phyloP scores from a whole-genome alignment of 345 rosid genomes.

The Diplotaxis tenuifolia region DNA sequence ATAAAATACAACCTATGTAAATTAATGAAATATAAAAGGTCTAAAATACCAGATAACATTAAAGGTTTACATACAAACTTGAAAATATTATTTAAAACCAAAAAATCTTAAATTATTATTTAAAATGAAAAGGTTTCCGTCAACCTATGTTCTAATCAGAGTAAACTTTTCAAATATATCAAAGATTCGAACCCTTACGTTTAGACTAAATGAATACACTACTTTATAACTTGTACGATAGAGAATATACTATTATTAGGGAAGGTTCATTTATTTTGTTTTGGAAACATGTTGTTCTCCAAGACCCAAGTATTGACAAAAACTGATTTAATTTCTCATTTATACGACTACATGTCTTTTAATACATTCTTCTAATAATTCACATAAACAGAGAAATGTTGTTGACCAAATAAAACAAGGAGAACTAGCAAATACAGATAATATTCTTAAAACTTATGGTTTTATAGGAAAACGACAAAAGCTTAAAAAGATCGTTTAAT shows the following conservation, averaged over 20 bases:
- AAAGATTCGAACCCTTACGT: slow-evolving; percentile 1
- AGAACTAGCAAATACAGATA: slow-evolving; percentile 4
- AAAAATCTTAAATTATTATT: too few relatives aligned
- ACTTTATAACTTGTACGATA: slow-evolving; percentile 7
- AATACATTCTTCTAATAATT: neutral
- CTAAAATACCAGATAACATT: too few relatives aligned
- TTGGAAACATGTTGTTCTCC: slow-evolving; percentile 36
- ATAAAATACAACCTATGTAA: too few relatives aligned
- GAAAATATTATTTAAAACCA: too few relatives aligned
- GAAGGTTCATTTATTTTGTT: slow-evolving; percentile 33
- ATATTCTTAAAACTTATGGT: slow-evolving; percentile 11
- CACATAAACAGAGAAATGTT: slow-evolving; percentile 1
- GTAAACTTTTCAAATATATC: neutral
- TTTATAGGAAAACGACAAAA: slow-evolving; percentile 30
- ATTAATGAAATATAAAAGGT: too few relatives aligned
- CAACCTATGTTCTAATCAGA: neutral
- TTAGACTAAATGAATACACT: slow-evolving; percentile 7
- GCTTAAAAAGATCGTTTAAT: slow-evolving; percentile 27
- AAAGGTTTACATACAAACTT: too few relatives aligned
- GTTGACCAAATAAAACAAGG: neutral
- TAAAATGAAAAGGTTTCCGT: neutral
- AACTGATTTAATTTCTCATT: slow-evolving; percentile 16
- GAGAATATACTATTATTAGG: slow-evolving; percentile 15
- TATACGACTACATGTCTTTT: neutral
- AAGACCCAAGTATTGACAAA: slow-evolving; percentile 24